Evolutionary conservation across 1,284 basidiomycete species (phyloP).

Genomic region (Malassezia psittaci): DNA sequence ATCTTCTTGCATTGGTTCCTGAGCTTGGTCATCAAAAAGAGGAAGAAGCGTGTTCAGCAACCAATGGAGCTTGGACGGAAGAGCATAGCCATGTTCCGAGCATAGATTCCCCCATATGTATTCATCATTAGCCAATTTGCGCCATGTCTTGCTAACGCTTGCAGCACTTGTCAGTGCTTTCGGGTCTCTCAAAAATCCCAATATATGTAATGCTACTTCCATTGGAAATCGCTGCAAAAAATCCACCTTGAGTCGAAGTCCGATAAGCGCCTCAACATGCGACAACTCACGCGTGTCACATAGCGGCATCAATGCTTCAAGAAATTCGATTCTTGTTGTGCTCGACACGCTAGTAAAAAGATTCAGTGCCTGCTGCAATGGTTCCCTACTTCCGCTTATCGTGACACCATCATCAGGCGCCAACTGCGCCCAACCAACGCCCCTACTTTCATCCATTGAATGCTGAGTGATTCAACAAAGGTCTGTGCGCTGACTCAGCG

Average conservation of each 20-base stretch:
- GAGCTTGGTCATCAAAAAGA: not conserved
- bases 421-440: not conserved
- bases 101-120: constrained; percentile 75
- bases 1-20: not conserved
- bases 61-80: constrained; percentile 9
- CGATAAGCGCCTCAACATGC: constrained; percentile 63
- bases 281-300: constrained; percentile 63
- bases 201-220: constrained; percentile 71
- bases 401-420: not conserved
- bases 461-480: not conserved
- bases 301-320: constrained; percentile 32
- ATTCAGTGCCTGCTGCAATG: not conserved
- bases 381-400: not conserved
- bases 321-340: constrained; percentile 15
- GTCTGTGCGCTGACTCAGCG: not conserved
- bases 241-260: constrained; percentile 73
- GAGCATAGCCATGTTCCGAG: constrained; percentile 41
- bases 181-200: constrained; percentile 73
- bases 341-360: not conserved
- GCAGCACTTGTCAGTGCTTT: constrained; percentile 63
- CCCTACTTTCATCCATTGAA: not conserved
- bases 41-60: not conserved
- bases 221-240: constrained; percentile 71
- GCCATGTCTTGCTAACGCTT: constrained; percentile 69
- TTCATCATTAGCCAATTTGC: constrained; percentile 67